Evolutionary conservation across 352 stramenopile genomes (phyloP).

Genomic region (Globisporangium splendens): DNA sequence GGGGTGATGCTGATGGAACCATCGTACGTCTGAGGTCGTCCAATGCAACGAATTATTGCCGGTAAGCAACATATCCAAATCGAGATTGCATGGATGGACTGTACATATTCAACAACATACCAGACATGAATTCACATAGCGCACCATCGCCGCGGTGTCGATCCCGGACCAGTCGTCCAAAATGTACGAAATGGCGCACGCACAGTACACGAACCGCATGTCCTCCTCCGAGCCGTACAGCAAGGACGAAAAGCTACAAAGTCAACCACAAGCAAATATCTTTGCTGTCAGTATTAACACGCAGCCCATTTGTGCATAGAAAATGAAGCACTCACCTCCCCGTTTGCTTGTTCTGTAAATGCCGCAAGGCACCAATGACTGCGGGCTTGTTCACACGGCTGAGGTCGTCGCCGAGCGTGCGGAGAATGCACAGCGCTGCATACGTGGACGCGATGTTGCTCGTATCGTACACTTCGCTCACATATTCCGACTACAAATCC

Average conservation of each 20-base stretch:
- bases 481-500: conserved; percentile 35
- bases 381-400: conserved; percentile 66
- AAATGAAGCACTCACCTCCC: conserved; percentile 38
- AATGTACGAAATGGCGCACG: conserved; percentile 84
- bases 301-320: too few species aligned
- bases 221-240: conserved; percentile 79
- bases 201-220: conserved; percentile 88
- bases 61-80: background rate
- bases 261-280: background rate
- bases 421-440: conserved; percentile 75
- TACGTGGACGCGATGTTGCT: conserved; percentile 87
- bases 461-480: conserved; percentile 75
- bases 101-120: conserved; percentile 30
- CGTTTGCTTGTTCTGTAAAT: conserved; percentile 71
- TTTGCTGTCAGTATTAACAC: too few species aligned
- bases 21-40: conserved; percentile 58
- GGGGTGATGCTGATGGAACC: conserved; percentile 71
- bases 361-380: conserved; percentile 55
- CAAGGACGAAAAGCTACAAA: conserved; percentile 61
- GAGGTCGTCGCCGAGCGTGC: conserved; percentile 83
- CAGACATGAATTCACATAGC: conserved; percentile 80
- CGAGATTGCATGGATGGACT: background rate
- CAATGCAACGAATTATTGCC: too few species aligned
- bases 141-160: conserved; percentile 56
- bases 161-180: conserved; percentile 84